Evolutionary conservation across 2,329 filamentous ascomycete genomes (phyloP), one percentile per base, ranked within the genome.

Genomic region (Cytospora paraplurivora): DNA sequence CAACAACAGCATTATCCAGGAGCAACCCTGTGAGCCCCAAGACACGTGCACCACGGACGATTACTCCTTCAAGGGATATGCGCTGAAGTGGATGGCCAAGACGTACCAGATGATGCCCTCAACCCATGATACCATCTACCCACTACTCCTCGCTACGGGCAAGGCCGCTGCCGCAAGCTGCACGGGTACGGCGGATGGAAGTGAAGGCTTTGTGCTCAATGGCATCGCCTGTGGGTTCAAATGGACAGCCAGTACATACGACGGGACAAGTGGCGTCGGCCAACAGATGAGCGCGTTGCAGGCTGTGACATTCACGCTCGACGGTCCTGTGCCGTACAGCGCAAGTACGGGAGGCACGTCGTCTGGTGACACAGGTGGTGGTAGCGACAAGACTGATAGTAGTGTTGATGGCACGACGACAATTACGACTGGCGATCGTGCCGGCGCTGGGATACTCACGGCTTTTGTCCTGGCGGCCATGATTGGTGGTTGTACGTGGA

Each of bases 21-120:
- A 93, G 73, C 76, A 84, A 7, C 80, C 86, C 11, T 93, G 91
- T 76, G 89, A 92, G 69, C 69, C 71, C 38, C 71, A 74, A 34
- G 74, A 70, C 15, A 81, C 77, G 21, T 93, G 91, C 77, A 87
- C 88, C 62, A 81, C 83, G 51, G 91, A 93, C 69, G 89, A 92
- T 79, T 77, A 85, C 64, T 85, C 87, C 1, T 92, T 90, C 82
- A 91, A 91, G 73, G 89, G 88, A 33, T 86, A 88, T 62, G 78
- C 90, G 15, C 80, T 85, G 65, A 82, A 86, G 49, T 90, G 87
- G 85, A 79, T 91, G 66, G 80, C 84, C 10, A 80, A 83, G 27
- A 81, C 83, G 1, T 81, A 84, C 1, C 80, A 87, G 68, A 64
- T 91, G 52, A 87, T 85, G 0, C 88, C 89, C 0, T 81, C 81